Evolutionary conservation across 768 basidiomycete species (phyloP), one percentile per base, ranked within the genome.

Genomic region (Wakefieldia striispora): DNA sequence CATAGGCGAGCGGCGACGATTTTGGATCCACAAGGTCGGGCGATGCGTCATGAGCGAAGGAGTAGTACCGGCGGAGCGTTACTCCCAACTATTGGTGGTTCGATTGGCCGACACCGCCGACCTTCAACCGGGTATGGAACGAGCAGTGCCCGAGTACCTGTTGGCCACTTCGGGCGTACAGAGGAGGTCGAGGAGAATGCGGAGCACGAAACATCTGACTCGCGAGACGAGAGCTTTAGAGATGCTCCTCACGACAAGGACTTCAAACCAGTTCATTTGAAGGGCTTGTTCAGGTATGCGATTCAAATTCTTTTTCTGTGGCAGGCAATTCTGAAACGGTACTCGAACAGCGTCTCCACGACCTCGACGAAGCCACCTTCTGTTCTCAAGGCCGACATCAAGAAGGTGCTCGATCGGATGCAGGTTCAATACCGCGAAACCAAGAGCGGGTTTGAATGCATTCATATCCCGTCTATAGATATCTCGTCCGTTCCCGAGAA

Each of bases 401-500:
- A 80, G 42, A 80, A 81, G 12, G 95, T 97, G 2, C 78, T 98
- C 34, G 91, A 95, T 60, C 82, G 95, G 40, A 92, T 98, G 83
- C 93, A 95, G 55, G 88, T 99, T 27, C 91, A 93, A 67, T 93
- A 97, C 65, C 81, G 92, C 35, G 89, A 93, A 66, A 92, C 82
- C 57, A 90, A 86, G 70, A 76, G 83, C 49, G 97, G 95, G 3
- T 98, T 92, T 66, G 95, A 99, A 67, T 99, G 97, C 71, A 89
- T 95, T 20, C 93, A 99, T 66, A 70, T 90, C 26, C 95, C 95
- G 0, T 94, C 91, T 24, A 97, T 98, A 67, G 94, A 97, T 63
- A 70, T 97, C 10, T 77, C 87, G 4, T 87, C 91, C 13, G 76
- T 95, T 12, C 78, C 82, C 10, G 66, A 63, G 54, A 55, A 58